Conservation (phyloP, 2,329 filamentous ascomycete genomes). For the Fusarium lateritium region DNA sequence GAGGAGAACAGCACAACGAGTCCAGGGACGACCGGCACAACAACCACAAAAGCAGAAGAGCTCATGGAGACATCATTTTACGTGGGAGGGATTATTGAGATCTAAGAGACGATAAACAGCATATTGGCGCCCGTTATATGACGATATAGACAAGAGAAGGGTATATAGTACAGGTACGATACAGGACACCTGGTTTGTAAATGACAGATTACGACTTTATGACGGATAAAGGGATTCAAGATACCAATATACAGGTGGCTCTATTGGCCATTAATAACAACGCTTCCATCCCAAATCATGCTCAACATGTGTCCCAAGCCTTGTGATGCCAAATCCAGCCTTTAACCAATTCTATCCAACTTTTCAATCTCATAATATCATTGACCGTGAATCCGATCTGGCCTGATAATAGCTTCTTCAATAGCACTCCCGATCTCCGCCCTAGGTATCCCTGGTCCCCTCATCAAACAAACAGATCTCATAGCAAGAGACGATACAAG, state of each 20-base stretch:
- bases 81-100: conserved; percentile 47
- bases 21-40: conserved; percentile 9
- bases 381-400: not conserved
- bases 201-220: conserved; percentile 46
- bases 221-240: conserved; percentile 35
- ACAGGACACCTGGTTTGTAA: conserved; percentile 11
- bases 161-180: conserved; percentile 4
- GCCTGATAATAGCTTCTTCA: conserved; percentile 42
- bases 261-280: conserved; percentile 28
- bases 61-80: conserved; percentile 38
- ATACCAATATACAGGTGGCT: conserved; percentile 44
- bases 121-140: not conserved
- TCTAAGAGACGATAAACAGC: conserved; percentile 41
- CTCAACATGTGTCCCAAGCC: not conserved
- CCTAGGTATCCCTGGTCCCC: conserved; percentile 47
- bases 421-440: conserved; percentile 47
- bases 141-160: conserved; percentile 5
- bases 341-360: not conserved
- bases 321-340: not conserved
- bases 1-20: conserved; percentile 1
- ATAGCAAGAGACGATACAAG: conserved; percentile 41
- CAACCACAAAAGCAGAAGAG: conserved; percentile 20
- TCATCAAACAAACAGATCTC: conserved; percentile 42
- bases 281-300: conserved; percentile 10
- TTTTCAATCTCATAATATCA: not conserved